Base-by-base conservation (phyloP, 257 asterid species). In the Solanum chmielewskii region DNA sequence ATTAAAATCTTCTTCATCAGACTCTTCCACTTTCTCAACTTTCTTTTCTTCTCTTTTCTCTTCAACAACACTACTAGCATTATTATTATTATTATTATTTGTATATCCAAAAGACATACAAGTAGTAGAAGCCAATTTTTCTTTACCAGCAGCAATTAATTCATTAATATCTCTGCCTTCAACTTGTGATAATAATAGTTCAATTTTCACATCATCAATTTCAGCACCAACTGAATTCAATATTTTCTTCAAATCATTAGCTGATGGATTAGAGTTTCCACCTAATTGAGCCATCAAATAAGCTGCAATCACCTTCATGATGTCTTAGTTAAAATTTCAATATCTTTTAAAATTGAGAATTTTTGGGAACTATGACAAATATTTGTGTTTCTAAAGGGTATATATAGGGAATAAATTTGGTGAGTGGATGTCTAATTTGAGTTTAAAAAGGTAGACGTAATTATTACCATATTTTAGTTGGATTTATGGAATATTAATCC, bases 281-380 rank as follows among this genome's bases (percentile, higher is more conserved):
- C 90, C 81, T 80, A 88, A 69, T 62, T 49, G 84, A 4, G 87
- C 90, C 16, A 88, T 33, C 80, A 88, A 81, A 59, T 88, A 88
- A 44, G 90, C 88, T 78, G 88, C 85, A 7, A 86, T 37, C 9
- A 88, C 86, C 88, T 88, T 88, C 88, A 88, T 88, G 5, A 49
- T 77, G 41, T 56, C 25, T 52, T 16, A 3, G 1, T 74, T 15
- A 29, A 11, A 21, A 27, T 23, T 35, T 35, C 11, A 75, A 75
- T 1, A 39, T 11, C 23, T 2, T 37, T 73, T 49, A 73, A 11
- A 39, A 74, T 11, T 21, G 20, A 37, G 14, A 71, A 39, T 74
- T 13, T 39, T 75, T 7, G 6, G 3, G 15, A 4, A 75, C 4
- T n/a, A 76, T 25, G 62, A 44, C 9, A 16, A 77, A 25, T 77